Percentiles rank a stretch among this genome's conserved stretches.
Conservation (phyloP, 495 filamentous ascomycete genomes). For the Tuber aestivum region DNA sequence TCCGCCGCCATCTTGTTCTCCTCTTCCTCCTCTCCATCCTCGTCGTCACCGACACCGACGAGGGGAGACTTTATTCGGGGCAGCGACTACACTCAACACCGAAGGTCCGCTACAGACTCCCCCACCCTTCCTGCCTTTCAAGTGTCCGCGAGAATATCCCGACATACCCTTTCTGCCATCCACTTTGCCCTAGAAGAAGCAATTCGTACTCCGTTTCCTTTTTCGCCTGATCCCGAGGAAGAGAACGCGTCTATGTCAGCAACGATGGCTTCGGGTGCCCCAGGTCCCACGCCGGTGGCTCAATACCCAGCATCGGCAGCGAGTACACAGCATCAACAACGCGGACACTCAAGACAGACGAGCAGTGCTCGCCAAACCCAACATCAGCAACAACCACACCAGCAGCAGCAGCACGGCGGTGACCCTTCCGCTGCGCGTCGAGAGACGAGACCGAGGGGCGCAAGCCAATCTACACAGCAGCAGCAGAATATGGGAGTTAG, state of each 20-base stretch:
- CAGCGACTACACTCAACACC: constrained; percentile 28
- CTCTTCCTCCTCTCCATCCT: constrained; percentile 40
- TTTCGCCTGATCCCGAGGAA: constrained; percentile 79
- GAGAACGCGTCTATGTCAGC: constrained; percentile 87
- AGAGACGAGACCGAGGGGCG: constrained; percentile 21
- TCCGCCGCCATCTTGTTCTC: constrained; percentile 43
- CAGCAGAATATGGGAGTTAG: constrained; percentile 15
- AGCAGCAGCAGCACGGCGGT: constrained; percentile 13
- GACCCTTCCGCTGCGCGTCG: constrained; percentile 12
- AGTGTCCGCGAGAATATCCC: constrained; percentile 49
- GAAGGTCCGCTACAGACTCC: constrained; percentile 28
- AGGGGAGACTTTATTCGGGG: constrained; percentile 42
- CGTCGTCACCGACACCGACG: constrained; percentile 44
- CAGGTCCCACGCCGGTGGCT: constrained; percentile 49
- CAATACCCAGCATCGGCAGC: constrained; percentile 43
- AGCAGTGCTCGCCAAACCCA: constrained; percentile 20
- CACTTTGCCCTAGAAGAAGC: constrained; percentile 88
- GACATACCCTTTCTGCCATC: constrained; percentile 68
- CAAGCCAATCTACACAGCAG: constrained; percentile 19
- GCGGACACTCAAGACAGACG: constrained; percentile 38
- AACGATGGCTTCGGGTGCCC: constrained; percentile 60
- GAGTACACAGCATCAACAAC: constrained; percentile 19
- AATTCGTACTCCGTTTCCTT: constrained; percentile 71
- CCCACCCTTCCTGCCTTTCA: constrained; percentile 36
- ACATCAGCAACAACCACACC: constrained; percentile 19